phyloP scores from a whole-genome alignment of 192 early-diverging fungal species.

The Cetraspora pellucida region DNA sequence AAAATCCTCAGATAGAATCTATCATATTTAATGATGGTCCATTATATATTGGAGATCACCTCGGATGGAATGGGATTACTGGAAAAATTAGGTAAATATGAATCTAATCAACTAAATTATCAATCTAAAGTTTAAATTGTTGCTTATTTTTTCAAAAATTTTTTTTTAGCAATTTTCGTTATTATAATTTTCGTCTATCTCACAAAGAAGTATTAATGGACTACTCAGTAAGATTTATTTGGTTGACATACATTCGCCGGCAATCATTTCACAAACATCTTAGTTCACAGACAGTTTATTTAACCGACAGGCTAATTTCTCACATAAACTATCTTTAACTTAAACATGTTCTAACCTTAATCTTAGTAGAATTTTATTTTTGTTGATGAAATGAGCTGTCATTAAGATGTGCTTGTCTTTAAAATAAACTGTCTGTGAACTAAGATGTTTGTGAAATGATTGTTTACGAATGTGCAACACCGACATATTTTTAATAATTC shows the following conservation, averaged over 20 bases:
- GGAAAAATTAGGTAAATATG: conserved; percentile 22
- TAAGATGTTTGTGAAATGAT: too few species aligned
- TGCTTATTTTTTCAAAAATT: neutral
- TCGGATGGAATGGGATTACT: neutral
- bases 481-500: too few species aligned
- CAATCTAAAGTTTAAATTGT: neutral
- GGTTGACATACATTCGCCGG: neutral
- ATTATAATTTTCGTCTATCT: conserved; percentile 18
- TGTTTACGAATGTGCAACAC: too few species aligned
- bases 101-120: neutral
- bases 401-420: too few species aligned
- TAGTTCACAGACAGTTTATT: too few species aligned
- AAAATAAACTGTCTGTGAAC: too few species aligned
- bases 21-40: conserved; percentile 29
- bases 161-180: conserved; percentile 24
- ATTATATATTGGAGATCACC: conserved; percentile 17
- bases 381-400: too few species aligned
- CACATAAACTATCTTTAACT: too few species aligned
- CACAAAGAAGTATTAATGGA: conserved; percentile 18
- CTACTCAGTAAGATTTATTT: neutral
- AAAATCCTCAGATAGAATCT: neutral
- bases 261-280: too few species aligned
- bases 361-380: too few species aligned
- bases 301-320: too few species aligned
- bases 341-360: too few species aligned